A percentile compares a stretch with the other conserved stretches of the same genome.
These are phyloP conservation scores for Orychophragmus violaceus DNA, from an alignment of 345 rosid genomes.

Conservation along the genomic window DNA sequence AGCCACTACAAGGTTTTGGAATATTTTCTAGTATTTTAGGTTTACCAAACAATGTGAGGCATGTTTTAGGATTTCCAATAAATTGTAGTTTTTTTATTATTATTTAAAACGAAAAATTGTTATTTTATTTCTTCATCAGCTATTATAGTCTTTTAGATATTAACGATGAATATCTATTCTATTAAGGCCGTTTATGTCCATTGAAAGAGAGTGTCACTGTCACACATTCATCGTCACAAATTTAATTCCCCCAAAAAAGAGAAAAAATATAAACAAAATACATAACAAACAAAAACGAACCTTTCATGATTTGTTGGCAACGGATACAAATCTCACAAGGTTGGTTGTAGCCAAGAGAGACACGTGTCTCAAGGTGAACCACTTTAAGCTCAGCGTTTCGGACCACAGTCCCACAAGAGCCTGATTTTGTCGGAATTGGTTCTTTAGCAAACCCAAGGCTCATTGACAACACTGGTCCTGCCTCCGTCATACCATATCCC, in stretches of 20 bases:
- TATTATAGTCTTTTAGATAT: not conserved
- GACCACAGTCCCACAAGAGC: constrained; percentile 91
- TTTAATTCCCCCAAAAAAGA: not conserved
- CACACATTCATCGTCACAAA: not conserved
- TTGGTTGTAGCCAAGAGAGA: constrained; percentile 59
- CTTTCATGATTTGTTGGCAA: constrained; percentile 88
- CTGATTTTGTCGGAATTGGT: constrained; percentile 73
- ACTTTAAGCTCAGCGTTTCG: constrained; percentile 91
- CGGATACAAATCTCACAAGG: constrained; percentile 92
- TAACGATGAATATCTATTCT: not conserved
- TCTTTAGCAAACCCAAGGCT: constrained; percentile 76
- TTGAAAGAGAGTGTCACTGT: not conserved
- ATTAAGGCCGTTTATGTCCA: not conserved
- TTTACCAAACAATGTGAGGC: no score
- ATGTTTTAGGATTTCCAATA: not conserved
- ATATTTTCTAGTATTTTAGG: no score
- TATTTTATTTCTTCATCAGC: no score
- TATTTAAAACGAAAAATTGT: no score
- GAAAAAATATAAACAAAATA: not conserved
- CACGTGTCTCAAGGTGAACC: constrained; percentile 66
- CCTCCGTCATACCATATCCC: constrained; percentile 99
- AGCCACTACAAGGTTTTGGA: not conserved
- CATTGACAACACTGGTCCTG: constrained; percentile 91
- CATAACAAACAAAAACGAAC: constrained; percentile 20
- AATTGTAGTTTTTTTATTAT: not conserved